A percentile compares a stretch with the other conserved stretches of the same genome.
Conservation (phyloP, 768 basidiomycete genomes). For the Suillus fuscotomentosus region DNA sequence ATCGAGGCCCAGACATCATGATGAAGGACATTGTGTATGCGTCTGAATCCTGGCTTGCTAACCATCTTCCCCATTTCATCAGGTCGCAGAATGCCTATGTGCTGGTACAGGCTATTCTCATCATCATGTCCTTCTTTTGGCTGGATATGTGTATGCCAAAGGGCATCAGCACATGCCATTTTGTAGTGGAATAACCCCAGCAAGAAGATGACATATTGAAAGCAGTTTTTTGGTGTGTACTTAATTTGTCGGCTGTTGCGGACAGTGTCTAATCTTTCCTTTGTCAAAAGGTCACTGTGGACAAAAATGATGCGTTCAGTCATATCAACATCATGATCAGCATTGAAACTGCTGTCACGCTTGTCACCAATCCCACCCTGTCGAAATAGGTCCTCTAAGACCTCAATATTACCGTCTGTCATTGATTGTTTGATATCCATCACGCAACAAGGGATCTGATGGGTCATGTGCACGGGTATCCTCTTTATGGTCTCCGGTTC, state of each 20-base stretch:
- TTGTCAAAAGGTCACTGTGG: conserved; percentile 25
- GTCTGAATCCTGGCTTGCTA: conserved; percentile 32
- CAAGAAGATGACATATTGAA: conserved; percentile 34
- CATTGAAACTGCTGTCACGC: not conserved
- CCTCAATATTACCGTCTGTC: conserved; percentile 17
- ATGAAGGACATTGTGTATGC: not conserved
- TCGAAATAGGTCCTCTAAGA: conserved; percentile 11
- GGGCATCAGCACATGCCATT: conserved; percentile 29
- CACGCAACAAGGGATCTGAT: not conserved
- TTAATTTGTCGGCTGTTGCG: conserved; percentile 23
- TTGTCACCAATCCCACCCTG: conserved; percentile 7
- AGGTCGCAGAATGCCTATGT: conserved; percentile 24
- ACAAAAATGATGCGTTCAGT: conserved; percentile 12
- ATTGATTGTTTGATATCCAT: conserved; percentile 26
- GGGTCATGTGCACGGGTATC: not conserved
- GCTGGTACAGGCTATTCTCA: conserved; percentile 17
- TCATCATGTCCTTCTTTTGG: conserved; percentile 10
- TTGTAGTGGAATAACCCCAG: conserved; percentile 35
- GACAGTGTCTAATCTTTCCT: conserved; percentile 15
- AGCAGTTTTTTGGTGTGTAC: conserved; percentile 23
- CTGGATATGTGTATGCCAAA: conserved; percentile 15
- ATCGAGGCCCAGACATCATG: no score
- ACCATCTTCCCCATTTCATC: conserved; percentile 32
- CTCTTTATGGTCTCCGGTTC: not conserved
- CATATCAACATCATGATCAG: conserved; percentile 6